Conservation (phyloP, 2,329 filamentous ascomycete species). For the Ascosphaera apis region DNA sequence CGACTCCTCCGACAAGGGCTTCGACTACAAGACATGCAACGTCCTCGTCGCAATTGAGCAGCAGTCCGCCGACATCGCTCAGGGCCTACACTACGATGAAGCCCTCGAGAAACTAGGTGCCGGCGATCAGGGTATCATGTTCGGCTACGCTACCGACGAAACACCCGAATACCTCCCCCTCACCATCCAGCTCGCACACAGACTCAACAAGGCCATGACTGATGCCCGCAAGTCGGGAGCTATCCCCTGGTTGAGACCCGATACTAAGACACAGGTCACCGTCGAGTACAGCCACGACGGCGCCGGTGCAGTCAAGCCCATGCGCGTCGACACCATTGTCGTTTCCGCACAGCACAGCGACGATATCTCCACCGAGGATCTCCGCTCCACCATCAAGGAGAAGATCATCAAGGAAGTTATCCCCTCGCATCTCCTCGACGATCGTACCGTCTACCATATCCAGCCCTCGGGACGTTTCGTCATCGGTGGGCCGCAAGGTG, state of each 20-base stretch:
- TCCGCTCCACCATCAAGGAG: conserved; percentile 86
- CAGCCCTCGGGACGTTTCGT: conserved; percentile 98
- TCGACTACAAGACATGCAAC: conserved; percentile 99
- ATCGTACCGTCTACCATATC: conserved; percentile 91
- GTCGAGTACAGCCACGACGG: conserved; percentile 95
- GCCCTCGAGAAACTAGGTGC: conserved; percentile 93
- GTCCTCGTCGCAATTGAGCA: conserved; percentile 97
- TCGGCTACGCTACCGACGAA: conserved; percentile 98
- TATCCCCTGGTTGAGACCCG: conserved; percentile 84
- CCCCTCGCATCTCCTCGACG: conserved; percentile 74
- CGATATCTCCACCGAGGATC: conserved; percentile 69
- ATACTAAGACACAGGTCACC: conserved; percentile 99
- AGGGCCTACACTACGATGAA: conserved; percentile 96
- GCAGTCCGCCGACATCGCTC: conserved; percentile 95
- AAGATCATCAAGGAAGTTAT: conserved; percentile 96
- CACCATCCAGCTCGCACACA: conserved; percentile 83
- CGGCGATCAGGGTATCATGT: conserved; percentile 99
- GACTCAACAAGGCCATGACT: conserved; percentile 90
- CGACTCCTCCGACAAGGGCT: conserved; percentile 89
- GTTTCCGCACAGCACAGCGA: conserved; percentile 86
- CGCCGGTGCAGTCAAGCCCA: conserved; percentile 63
- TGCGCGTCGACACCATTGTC: conserved; percentile 89
- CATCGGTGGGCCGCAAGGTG: conserved; percentile 97
- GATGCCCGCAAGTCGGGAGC: conserved; percentile 66
- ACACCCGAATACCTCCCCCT: conserved; percentile 91